Evolutionary conservation across 75 land plant genomes (phyloP).

Genomic region (Pinus taeda): DNA sequence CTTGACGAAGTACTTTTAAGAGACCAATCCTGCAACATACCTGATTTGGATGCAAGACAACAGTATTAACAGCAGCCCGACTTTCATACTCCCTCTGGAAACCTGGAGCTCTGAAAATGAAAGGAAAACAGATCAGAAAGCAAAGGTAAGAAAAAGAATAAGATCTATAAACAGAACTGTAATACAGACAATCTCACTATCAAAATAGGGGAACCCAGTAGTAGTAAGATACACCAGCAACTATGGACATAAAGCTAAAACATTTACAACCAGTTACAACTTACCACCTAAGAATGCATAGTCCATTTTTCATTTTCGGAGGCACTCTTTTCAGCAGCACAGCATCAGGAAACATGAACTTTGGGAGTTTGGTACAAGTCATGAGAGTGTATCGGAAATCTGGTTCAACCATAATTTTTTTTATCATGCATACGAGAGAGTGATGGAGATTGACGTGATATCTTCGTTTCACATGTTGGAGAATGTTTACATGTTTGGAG

Average conservation of each 20-base stretch:
- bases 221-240: not conserved
- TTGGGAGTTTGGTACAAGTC: too few relatives aligned
- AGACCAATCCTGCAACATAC: conserved; percentile 19
- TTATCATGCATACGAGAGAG: too few relatives aligned
- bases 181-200: not conserved
- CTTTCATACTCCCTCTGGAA: conserved; percentile 98
- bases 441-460: too few relatives aligned
- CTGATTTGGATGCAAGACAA: conserved; percentile 99
- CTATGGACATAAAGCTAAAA: not conserved
- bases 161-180: not conserved
- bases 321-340: not conserved
- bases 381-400: too few relatives aligned
- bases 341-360: not conserved
- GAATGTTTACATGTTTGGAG: too few relatives aligned
- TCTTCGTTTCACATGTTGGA: too few relatives aligned
- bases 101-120: conserved; percentile 74
- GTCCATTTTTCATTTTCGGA: not conserved
- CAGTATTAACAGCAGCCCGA: conserved; percentile 98
- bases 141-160: not conserved
- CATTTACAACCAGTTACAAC: not conserved
- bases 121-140: not conserved
- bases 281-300: not conserved
- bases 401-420: too few relatives aligned
- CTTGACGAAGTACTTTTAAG: not conserved
- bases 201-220: too few relatives aligned